Percentiles rank a stretch among this genome's conserved stretches.
These are phyloP conservation scores for Blepharisma stoltei DNA, from an alignment of 73 alveolate species.

Conservation along the genomic window DNA sequence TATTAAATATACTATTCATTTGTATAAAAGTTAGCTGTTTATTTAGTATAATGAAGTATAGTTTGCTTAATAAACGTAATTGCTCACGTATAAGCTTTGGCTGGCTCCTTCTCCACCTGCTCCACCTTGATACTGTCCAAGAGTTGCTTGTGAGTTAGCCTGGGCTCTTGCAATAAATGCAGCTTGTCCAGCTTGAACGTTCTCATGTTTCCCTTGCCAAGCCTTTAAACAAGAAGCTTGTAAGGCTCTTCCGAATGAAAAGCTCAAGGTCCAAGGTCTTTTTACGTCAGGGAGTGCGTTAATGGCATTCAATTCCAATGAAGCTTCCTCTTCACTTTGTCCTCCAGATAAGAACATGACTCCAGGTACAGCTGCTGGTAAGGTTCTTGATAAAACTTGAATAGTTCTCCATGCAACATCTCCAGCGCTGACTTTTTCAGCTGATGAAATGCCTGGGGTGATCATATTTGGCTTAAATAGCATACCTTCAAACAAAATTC, in stretches of 20 bases:
- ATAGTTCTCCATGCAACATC: constrained; percentile 92
- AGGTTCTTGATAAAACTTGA: constrained; percentile 83
- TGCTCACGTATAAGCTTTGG: constrained; percentile 32
- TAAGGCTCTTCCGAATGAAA: constrained; percentile 98
- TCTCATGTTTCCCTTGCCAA: constrained; percentile 95
- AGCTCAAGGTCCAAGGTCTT: constrained; percentile 90
- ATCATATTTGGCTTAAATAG: constrained; percentile 96
- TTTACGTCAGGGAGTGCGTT: constrained; percentile 68
- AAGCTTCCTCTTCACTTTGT: constrained; percentile 91
- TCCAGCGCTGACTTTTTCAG: constrained; percentile 41
- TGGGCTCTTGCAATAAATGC: constrained; percentile 84
- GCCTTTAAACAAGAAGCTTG: constrained; percentile 89
- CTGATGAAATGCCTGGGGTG: constrained; percentile 74
- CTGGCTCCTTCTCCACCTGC: constrained; percentile 30
- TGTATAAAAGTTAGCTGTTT: no score
- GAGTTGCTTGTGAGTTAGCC: constrained; percentile 75
- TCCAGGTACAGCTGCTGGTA: constrained; percentile 95
- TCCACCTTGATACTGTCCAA: constrained; percentile 33
- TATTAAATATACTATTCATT: no score
- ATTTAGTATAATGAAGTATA: no score
- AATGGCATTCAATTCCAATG: constrained; percentile 91
- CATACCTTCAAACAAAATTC: constrained; percentile 88
- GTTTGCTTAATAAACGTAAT: constrained; percentile 15
- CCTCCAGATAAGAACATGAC: constrained; percentile 78
- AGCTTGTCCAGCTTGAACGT: constrained; percentile 85